Base-by-base conservation (phyloP, 2,329 filamentous ascomycete genomes). In the Sporothrix brasiliensis region DNA sequence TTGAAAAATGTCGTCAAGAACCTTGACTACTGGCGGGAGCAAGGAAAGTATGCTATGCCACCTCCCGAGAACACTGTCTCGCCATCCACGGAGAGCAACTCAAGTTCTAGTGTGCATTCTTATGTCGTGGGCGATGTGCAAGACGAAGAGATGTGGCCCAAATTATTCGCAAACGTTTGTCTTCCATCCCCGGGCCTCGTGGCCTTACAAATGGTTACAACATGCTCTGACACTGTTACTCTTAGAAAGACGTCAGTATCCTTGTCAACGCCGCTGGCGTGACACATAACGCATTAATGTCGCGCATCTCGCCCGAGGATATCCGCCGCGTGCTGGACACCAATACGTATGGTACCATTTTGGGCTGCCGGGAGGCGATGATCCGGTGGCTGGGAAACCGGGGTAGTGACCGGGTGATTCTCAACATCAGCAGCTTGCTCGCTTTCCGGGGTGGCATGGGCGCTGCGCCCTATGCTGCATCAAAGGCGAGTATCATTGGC, bases 221-320 rank as follows among this genome's bases (percentile, higher is more conserved):
- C 52, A 19, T 30, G 49, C 19, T 21, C 49, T 50, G 49, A 50
- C 49, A 50, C 49, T 3, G 16, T 16, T 19, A 10, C 9, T 10
- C 19, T 6, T 50, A 50, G 50, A 67, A 67, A 34, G 58, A 71
- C 44, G 68, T 53, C 1, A 27, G 87, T 75, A 82, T 94, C 41
- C 85, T 97, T 1, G 85, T 97, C 73, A 96, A 97, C 77, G 91
- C 91, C 34, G 93, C 93, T 0, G 93, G 93, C 11, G 83, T 93
- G 27, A 84, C 89, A 0, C 88, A 93, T 74, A 85, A 84, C 14
- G 86, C 84, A 0, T 81, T 92, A 0, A 83, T 95, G n/a, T 80
- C 87, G 58, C 81, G 83, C 11, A 88, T 86, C 0, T 75, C 79
- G 0, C 77, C 84, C 0, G 77, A 80, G 0, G 81, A 85, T 2